Percentiles rank a stretch among this genome's conserved stretches.
These are phyloP conservation scores for Rhododendron ferrugineum DNA, from an alignment of 148 eudicot genomes.

Conservation along the genomic window DNA sequence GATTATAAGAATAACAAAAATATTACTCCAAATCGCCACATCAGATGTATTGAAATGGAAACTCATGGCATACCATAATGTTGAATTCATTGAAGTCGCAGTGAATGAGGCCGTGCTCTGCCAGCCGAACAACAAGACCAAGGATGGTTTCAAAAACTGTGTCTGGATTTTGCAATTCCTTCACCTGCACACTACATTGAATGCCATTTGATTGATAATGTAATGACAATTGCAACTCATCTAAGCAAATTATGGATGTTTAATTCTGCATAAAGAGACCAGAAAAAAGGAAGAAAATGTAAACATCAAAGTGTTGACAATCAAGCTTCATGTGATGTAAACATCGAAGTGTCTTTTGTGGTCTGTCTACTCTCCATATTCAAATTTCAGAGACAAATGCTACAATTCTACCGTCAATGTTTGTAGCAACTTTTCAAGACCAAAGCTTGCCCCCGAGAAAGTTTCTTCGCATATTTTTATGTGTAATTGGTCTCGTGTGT, in stretches of 20 bases:
- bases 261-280: not conserved
- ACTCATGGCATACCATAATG: constrained; percentile 56
- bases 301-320: not conserved
- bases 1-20: not conserved
- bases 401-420: not conserved
- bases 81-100: constrained; percentile 97
- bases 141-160: constrained; percentile 64
- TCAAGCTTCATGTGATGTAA: not conserved
- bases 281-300: not conserved
- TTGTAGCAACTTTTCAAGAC: not conserved
- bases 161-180: constrained; percentile 82
- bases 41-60: not conserved
- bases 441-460: not conserved
- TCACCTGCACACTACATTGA: constrained; percentile 76
- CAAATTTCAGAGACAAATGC: not conserved
- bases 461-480: not conserved
- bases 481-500: not conserved
- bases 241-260: not conserved
- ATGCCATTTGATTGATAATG: not conserved
- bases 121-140: constrained; percentile 68
- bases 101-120: constrained; percentile 97
- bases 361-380: not conserved
- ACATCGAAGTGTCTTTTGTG: not conserved
- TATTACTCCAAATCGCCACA: not conserved
- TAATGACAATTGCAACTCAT: not conserved